phyloP scores from a whole-genome alignment of 1,284 basidiomycete species.

The Papiliotrema fonsecae region DNA sequence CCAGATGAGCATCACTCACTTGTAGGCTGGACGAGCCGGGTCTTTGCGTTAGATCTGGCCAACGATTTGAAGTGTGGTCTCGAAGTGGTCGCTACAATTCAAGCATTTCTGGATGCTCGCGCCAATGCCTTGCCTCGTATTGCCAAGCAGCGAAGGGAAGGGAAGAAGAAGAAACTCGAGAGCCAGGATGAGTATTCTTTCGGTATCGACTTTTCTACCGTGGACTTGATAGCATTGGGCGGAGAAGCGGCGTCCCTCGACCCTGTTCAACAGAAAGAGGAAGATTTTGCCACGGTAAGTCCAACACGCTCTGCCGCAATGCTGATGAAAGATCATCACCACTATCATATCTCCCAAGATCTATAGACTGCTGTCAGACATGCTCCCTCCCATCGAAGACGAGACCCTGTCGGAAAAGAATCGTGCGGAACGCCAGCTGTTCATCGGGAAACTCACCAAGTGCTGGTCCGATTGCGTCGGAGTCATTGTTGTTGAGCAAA shows the following conservation, averaged over 20 bases:
- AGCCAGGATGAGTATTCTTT: slow-evolving; percentile 62
- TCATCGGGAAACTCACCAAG: slow-evolving; percentile 59
- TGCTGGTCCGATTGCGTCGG: slow-evolving; percentile 73
- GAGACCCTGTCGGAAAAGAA: slow-evolving; percentile 18
- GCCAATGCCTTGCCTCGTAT: slow-evolving; percentile 53
- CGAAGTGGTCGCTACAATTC: slow-evolving; percentile 59
- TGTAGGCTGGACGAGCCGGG: slow-evolving; percentile 60
- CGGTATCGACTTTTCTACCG: slow-evolving; percentile 41
- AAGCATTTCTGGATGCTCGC: slow-evolving; percentile 63
- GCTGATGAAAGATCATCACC: slow-evolving; percentile 54
- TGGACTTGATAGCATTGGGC: slow-evolving; percentile 36
- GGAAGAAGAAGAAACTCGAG: slow-evolving; percentile 51
- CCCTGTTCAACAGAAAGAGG: slow-evolving; percentile 34
- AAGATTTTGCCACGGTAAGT: slow-evolving; percentile 36
- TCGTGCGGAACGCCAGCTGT: slow-evolving; percentile 35
- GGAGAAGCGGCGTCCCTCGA: slow-evolving; percentile 27
- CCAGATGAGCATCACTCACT: neutral
- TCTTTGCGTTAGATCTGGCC: slow-evolving; percentile 56
- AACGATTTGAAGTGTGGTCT: slow-evolving; percentile 54
- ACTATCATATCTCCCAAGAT: slow-evolving; percentile 57
- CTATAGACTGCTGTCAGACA: slow-evolving; percentile 60
- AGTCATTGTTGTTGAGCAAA: slow-evolving; percentile 60
- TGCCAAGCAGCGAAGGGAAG: slow-evolving; percentile 44
- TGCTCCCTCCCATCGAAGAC: slow-evolving; percentile 43
- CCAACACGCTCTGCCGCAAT: no score